Percentiles rank a stretch among this genome's conserved stretches.
Conservation (phyloP, 352 stramenopile species). For the Aphanomyces stellatus region DNA sequence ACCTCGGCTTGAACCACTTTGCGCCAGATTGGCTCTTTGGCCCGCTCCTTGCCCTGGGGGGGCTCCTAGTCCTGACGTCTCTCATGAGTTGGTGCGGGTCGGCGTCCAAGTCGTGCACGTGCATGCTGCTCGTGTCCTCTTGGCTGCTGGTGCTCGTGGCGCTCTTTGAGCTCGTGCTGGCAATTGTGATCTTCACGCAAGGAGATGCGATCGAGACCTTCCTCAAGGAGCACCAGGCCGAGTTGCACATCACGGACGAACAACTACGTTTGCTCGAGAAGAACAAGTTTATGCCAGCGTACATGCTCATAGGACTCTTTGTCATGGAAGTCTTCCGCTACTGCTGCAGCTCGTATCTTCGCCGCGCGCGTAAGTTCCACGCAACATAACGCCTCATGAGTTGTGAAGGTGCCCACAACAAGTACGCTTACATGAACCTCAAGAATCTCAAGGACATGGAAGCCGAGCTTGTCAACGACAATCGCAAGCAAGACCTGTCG, state of each 20-base stretch:
- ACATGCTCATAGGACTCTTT: slow-evolving; percentile 51
- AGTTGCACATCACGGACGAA: slow-evolving; percentile 59
- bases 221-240: slow-evolving; percentile 46
- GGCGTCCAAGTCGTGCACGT: slow-evolving; percentile 34
- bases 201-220: slow-evolving; percentile 49
- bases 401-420: slow-evolving; percentile 20
- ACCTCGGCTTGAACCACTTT: slow-evolving; percentile 57
- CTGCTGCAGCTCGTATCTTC: slow-evolving; percentile 52
- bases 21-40: slow-evolving; percentile 59
- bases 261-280: slow-evolving; percentile 43
- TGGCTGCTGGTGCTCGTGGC: slow-evolving; percentile 52
- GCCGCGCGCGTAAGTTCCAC: slow-evolving; percentile 32
- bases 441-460: slow-evolving; percentile 52
- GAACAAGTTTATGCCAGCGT: slow-evolving; percentile 60
- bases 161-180: slow-evolving; percentile 46
- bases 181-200: slow-evolving; percentile 61
- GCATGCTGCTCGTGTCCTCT: slow-evolving; percentile 48
- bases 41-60: slow-evolving; percentile 44
- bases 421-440: slow-evolving; percentile 53
- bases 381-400: too few relatives aligned
- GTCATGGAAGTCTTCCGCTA: slow-evolving; percentile 59
- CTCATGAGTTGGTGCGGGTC: slow-evolving; percentile 60
- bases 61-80: slow-evolving; percentile 36
- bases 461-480: slow-evolving; percentile 52
- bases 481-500: slow-evolving; percentile 65